These are phyloP conservation scores for Taxillus chinensis DNA, from an alignment of 164 flowering plant species.

Conservation along the genomic window DNA sequence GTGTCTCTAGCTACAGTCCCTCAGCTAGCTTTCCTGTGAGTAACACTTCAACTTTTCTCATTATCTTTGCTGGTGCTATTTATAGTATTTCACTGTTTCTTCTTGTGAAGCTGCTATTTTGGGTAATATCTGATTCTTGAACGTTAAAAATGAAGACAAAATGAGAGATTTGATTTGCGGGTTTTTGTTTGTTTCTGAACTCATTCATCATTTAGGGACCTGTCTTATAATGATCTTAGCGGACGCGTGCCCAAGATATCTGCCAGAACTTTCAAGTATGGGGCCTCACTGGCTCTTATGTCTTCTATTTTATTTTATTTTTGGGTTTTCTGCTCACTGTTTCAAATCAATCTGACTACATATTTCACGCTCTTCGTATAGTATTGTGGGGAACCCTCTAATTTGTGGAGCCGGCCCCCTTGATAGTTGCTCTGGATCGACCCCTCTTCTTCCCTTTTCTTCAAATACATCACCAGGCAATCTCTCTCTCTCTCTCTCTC, in stretches of 20 bases:
- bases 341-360: not conserved
- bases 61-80: constrained; percentile 3
- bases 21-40: constrained; percentile 88
- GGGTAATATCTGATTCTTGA: constrained; percentile 1
- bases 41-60: constrained; percentile 10
- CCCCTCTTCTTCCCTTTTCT: constrained; percentile 26
- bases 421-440: constrained; percentile 54
- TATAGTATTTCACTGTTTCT: not conserved
- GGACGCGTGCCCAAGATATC: constrained; percentile 78
- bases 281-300: not conserved
- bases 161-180: constrained; percentile 7
- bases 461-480: constrained; percentile 46
- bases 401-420: constrained; percentile 48
- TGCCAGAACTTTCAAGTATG: constrained; percentile 80
- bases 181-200: constrained; percentile 3
- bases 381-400: constrained; percentile 67
- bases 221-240: constrained; percentile 84
- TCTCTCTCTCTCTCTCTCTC: not conserved
- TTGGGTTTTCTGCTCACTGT: not conserved
- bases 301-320: not conserved
- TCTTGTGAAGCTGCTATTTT: constrained; percentile 11
- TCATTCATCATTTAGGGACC: constrained; percentile 45
- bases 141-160: not conserved
- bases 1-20: constrained; percentile 58
- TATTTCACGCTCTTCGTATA: constrained; percentile 9